These are phyloP conservation scores for Salix exigua DNA, from an alignment of 345 rosid species.

Conservation along the genomic window DNA sequence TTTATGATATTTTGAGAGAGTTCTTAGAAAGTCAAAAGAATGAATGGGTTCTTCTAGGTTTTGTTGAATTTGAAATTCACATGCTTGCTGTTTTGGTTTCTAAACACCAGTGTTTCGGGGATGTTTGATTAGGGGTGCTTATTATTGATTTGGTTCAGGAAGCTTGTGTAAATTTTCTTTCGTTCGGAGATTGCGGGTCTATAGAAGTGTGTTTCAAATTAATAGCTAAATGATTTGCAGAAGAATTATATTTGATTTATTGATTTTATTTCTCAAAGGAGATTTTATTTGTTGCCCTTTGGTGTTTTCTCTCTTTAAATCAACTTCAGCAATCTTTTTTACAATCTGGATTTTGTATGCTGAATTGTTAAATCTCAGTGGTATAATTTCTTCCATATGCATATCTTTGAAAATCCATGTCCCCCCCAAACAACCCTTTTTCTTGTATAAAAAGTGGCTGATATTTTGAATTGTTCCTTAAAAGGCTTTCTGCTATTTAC, in stretches of 20 bases:
- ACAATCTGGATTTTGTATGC: not conserved
- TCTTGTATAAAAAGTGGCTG: not conserved
- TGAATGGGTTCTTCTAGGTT: slow-evolving; percentile 29
- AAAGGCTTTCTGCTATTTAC: not conserved
- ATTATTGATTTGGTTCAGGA: not conserved
- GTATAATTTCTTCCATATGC: not conserved
- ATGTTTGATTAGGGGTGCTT: not conserved
- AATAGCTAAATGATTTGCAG: not conserved
- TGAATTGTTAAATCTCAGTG: not conserved
- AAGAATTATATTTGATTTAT: not conserved
- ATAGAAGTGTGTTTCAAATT: not conserved
- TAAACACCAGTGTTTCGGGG: not conserved
- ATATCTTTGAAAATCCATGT: not conserved
- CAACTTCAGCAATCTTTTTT: not conserved
- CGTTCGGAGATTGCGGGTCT: not conserved
- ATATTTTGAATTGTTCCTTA: not conserved
- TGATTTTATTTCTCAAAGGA: not conserved
- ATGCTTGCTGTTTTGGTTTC: not conserved
- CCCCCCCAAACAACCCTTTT: not conserved
- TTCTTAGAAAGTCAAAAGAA: slow-evolving; percentile 11
- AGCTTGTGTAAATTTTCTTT: not conserved
- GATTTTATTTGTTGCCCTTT: not conserved
- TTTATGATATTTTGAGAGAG: slow-evolving; percentile 14
- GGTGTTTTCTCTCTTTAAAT: not conserved
- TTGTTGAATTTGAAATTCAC: not conserved